Evolutionary conservation across 257 asterid genomes (phyloP).

Genomic region (Nyctanthes arbortristis): DNA sequence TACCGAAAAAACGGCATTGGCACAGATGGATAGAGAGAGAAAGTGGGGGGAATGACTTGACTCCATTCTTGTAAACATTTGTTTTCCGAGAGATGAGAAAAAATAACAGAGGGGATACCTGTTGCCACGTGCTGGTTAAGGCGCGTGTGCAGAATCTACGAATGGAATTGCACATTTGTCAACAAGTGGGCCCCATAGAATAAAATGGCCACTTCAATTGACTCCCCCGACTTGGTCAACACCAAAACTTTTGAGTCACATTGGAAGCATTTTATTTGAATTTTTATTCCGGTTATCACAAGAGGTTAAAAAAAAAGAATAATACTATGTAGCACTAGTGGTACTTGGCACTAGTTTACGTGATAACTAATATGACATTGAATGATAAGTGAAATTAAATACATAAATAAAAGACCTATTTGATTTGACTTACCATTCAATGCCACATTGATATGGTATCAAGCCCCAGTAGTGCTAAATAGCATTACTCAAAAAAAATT

Average conservation of each 20-base stretch:
- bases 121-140: conserved; percentile 51
- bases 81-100: conserved; percentile 26
- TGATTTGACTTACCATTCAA: no score
- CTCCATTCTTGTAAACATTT: conserved; percentile 26
- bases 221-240: conserved; percentile 37
- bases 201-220: conserved; percentile 32
- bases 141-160: conserved; percentile 66
- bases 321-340: no score
- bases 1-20: conserved; percentile 20
- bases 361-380: no score
- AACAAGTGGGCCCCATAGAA: conserved; percentile 33
- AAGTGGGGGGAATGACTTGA: conserved; percentile 21
- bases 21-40: conserved; percentile 25
- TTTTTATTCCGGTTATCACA: no score
- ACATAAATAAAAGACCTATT: no score
- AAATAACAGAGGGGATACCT: conserved; percentile 17
- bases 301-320: no score
- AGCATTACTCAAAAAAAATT: no score
- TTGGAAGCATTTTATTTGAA: not conserved
- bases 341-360: no score
- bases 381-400: no score
- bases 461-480: no score
- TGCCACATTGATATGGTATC: no score
- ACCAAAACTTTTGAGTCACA: not conserved
- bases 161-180: conserved; percentile 39